phyloP scores from a whole-genome alignment of 352 stramenopile species.

The Aphanomyces stellatus region DNA sequence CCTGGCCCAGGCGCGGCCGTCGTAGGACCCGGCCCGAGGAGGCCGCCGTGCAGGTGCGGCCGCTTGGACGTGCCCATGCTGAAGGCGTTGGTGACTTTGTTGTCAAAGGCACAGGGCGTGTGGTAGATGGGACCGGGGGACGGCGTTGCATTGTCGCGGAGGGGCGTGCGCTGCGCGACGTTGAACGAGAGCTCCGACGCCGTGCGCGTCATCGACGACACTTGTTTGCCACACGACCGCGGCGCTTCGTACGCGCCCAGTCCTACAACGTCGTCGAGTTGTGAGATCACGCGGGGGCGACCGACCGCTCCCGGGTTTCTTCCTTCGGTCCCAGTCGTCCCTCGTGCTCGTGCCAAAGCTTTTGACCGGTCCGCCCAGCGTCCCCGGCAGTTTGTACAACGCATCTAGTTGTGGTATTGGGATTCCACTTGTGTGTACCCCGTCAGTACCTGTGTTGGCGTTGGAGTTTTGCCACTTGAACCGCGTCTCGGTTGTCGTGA shows the following conservation, averaged over 20 bases:
- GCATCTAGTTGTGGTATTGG: conserved; percentile 31
- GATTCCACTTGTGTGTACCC: too few relatives aligned
- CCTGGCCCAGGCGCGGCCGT: conserved; percentile 53
- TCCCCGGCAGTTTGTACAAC: conserved; percentile 60
- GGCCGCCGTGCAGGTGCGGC: conserved; percentile 31
- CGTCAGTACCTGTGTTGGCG: conserved; percentile 16
- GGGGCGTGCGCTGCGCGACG: conserved; percentile 39
- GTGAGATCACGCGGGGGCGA: background rate
- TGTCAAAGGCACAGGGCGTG: conserved; percentile 38
- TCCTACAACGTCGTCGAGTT: too few relatives aligned
- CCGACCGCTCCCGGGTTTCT: conserved; percentile 49
- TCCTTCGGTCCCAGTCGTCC: conserved; percentile 64
- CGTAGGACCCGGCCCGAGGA: conserved; percentile 23
- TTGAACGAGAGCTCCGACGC: conserved; percentile 48
- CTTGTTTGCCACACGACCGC: conserved; percentile 48
- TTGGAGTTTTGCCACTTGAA: conserved; percentile 64
- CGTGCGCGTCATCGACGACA: conserved; percentile 42
- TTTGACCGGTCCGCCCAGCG: conserved; percentile 51
- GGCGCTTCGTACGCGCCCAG: conserved; percentile 58
- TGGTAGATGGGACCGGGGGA: conserved; percentile 74
- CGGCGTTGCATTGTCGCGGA: conserved; percentile 46
- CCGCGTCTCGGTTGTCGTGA: conserved; percentile 50
- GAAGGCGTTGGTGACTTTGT: conserved; percentile 42
- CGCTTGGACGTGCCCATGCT: conserved; percentile 41
- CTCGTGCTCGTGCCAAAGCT: conserved; percentile 71